phyloP scores from a whole-genome alignment of 371 early-diverging fungal species.

The Rhizomucor pusillus region DNA sequence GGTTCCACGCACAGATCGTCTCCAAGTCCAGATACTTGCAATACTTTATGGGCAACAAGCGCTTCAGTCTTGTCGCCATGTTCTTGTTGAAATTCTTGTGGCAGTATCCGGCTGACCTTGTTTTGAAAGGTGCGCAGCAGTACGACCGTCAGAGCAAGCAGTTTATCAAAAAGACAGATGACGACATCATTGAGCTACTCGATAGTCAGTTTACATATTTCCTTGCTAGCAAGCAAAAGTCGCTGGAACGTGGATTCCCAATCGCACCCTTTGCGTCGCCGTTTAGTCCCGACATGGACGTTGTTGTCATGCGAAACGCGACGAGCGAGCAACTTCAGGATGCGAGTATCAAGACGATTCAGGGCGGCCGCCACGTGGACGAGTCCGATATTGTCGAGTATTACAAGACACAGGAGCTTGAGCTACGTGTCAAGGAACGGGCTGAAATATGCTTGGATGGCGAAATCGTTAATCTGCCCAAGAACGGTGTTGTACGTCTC shows the following conservation, averaged over 20 bases:
- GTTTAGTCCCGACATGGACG: conserved; percentile 28
- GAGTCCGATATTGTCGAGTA: conserved; percentile 27
- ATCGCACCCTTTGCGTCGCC: conserved; percentile 44
- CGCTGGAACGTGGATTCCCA: conserved; percentile 41
- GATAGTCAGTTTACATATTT: conserved; percentile 41
- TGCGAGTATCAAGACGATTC: conserved; percentile 28
- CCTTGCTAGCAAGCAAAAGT: conserved; percentile 34
- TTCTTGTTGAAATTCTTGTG: conserved; percentile 26
- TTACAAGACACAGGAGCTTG: conserved; percentile 32
- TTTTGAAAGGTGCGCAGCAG: conserved; percentile 17
- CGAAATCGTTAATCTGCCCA: conserved; percentile 31
- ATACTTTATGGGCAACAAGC: conserved; percentile 38
- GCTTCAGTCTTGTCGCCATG: conserved; percentile 40
- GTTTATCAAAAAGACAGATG: background rate
- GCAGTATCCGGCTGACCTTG: conserved; percentile 33
- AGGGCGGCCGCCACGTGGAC: conserved; percentile 37
- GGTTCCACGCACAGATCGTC: conserved; percentile 52
- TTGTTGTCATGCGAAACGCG: conserved; percentile 28
- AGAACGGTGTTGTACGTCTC: conserved; percentile 27
- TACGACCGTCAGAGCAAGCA: conserved; percentile 5
- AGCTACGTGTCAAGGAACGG: conserved; percentile 30
- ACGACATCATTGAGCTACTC: background rate
- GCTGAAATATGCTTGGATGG: conserved; percentile 48
- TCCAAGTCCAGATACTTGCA: conserved; percentile 35
- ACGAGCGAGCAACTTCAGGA: conserved; percentile 24